Evolutionary conservation across 1,284 basidiomycete species (phyloP).

Genomic region (Wallemia mellicola): DNA sequence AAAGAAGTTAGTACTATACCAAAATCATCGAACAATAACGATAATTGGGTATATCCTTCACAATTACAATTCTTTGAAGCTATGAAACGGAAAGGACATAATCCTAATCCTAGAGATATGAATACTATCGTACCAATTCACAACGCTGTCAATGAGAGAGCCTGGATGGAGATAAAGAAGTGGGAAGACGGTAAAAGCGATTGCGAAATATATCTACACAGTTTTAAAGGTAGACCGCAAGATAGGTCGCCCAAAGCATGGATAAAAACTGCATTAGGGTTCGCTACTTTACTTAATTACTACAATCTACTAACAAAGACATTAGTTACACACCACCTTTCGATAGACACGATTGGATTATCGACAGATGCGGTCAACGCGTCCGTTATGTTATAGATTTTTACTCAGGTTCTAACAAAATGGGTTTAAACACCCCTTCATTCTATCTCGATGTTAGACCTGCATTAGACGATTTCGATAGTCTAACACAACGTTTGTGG

Average conservation of each 20-base stretch:
- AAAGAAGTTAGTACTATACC: conserved; percentile 1
- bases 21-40: conserved; percentile 19
- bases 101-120: conserved; percentile 49
- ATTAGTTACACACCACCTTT: conserved; percentile 69
- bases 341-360: conserved; percentile 88
- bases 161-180: conserved; percentile 62
- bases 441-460: conserved; percentile 89
- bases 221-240: conserved; percentile 19
- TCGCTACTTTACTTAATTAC: conserved; percentile 14
- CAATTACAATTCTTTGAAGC: conserved; percentile 88
- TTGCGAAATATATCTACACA: conserved; percentile 13
- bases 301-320: background rate
- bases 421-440: conserved; percentile 14
- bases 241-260: conserved; percentile 45
- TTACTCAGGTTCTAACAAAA: conserved; percentile 48
- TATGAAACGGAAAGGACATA: conserved; percentile 75
- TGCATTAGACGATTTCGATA: conserved; percentile 71
- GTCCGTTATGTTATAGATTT: conserved; percentile 95
- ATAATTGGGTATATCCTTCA: conserved; percentile 93
- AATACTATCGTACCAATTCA: conserved; percentile 88
- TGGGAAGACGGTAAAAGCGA: conserved; percentile 56
- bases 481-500: conserved; percentile 33
- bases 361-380: conserved; percentile 64
- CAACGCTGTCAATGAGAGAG: conserved; percentile 93
- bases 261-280: conserved; percentile 61